These are phyloP conservation scores for Orbilia blumenaviensis DNA, from an alignment of 2,329 filamentous ascomycete genomes.

Conservation along the genomic window DNA sequence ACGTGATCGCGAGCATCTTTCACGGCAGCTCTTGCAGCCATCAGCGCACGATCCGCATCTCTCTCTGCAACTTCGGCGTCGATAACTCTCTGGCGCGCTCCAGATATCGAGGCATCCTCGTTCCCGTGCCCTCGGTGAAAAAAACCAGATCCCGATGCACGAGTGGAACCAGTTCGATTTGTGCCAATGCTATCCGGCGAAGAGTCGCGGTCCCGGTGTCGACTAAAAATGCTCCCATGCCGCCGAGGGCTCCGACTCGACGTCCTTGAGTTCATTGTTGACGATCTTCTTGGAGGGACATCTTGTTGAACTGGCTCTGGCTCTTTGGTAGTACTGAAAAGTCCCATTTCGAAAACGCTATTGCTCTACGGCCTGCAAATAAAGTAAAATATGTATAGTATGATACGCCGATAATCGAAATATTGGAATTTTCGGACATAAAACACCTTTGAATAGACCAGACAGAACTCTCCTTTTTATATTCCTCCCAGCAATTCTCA, in stretches of 20 bases:
- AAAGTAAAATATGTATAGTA: too few relatives aligned
- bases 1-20: slow-evolving; percentile 50
- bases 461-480: too few relatives aligned
- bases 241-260: slow-evolving; percentile 33
- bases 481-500: too few relatives aligned
- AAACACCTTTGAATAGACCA: too few relatives aligned
- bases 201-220: slow-evolving; percentile 24
- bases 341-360: slow-evolving; percentile 19
- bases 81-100: slow-evolving; percentile 43
- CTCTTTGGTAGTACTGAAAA: slow-evolving; percentile 32
- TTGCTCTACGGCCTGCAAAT: too few relatives aligned
- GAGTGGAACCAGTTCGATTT: slow-evolving; percentile 23
- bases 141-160: slow-evolving; percentile 17
- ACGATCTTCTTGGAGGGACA: slow-evolving; percentile 25
- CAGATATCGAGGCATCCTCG: slow-evolving; percentile 40
- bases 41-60: slow-evolving; percentile 49
- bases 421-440: too few relatives aligned
- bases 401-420: too few relatives aligned
- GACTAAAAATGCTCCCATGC: slow-evolving; percentile 39
- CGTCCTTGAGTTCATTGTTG: slow-evolving; percentile 20
- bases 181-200: slow-evolving; percentile 43
- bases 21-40: slow-evolving; percentile 31
- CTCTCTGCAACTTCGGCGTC: slow-evolving; percentile 48
- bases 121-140: slow-evolving; percentile 12
- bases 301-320: slow-evolving; percentile 22